Conservation (phyloP, 164 flowering plant species). For the Vitis labrusca region DNA sequence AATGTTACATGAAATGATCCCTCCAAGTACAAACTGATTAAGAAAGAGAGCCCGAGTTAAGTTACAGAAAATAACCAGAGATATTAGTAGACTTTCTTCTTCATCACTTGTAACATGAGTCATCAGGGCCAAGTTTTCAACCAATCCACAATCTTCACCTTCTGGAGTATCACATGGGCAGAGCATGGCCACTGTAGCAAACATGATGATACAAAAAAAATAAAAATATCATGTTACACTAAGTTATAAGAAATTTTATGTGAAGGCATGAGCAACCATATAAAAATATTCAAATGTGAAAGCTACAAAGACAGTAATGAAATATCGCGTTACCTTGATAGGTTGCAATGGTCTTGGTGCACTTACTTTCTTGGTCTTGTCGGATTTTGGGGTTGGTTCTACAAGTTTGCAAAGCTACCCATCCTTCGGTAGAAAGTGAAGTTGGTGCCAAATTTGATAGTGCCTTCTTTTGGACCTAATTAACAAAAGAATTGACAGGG, state of each 20-base stretch:
- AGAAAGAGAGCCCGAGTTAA: too few species aligned
- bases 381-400: too few species aligned
- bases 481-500: too few species aligned
- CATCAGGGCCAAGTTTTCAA: conserved; percentile 91
- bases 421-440: too few species aligned
- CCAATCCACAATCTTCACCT: conserved; percentile 97
- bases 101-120: conserved; percentile 97
- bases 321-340: conserved; percentile 65
- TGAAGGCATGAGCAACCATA: not conserved
- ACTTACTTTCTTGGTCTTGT: too few species aligned
- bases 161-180: conserved; percentile 99
- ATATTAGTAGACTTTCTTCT: conserved; percentile 74
- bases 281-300: not conserved
- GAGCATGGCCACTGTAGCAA: conserved; percentile 88
- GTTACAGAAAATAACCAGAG: conserved; percentile 48
- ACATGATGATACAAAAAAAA: not conserved
- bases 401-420: too few species aligned
- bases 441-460: too few species aligned
- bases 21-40: too few species aligned
- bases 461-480: too few species aligned
- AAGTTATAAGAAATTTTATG: not conserved
- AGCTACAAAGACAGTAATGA: not conserved
- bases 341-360: conserved; percentile 34
- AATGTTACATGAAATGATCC: too few species aligned
- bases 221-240: not conserved